These are phyloP conservation scores for Catunica adiposa DNA, from an alignment of 2,329 filamentous ascomycete species.

Conservation along the genomic window DNA sequence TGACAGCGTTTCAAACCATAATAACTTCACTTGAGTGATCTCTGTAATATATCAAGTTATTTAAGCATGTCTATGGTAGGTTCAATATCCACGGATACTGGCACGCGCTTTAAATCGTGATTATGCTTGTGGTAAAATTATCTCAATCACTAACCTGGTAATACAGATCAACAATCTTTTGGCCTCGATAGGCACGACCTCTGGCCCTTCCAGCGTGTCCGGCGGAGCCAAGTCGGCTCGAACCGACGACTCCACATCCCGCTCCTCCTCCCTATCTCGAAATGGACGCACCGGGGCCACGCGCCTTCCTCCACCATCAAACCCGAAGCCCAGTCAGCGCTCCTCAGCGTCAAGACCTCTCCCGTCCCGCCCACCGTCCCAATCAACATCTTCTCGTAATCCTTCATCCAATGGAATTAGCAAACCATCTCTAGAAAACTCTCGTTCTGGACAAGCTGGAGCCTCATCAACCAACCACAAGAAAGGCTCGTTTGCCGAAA, in stretches of 20 bases:
- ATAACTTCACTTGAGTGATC: not conserved
- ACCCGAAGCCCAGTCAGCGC: too few relatives aligned
- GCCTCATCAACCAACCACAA: slow-evolving; percentile 26
- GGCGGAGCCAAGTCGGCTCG: not conserved
- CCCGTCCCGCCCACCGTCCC: slow-evolving; percentile 13
- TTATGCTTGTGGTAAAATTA: not conserved
- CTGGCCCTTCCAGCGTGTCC: not conserved
- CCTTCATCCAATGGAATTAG: slow-evolving; percentile 8
- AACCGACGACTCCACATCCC: not conserved
- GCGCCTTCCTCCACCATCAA: slow-evolving; percentile 17
- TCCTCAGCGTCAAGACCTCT: slow-evolving; percentile 18
- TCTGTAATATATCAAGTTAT: not conserved
- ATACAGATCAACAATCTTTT: slow-evolving; percentile 13
- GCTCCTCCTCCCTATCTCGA: not conserved
- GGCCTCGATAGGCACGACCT: slow-evolving; percentile 8
- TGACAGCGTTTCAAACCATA: too few relatives aligned
- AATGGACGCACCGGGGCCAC: not conserved
- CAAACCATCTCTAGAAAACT: not conserved
- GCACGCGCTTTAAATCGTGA: not conserved
- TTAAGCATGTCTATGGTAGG: not conserved
- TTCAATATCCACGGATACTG: not conserved
- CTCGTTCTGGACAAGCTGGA: not conserved
- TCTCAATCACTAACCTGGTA: slow-evolving; percentile 6
- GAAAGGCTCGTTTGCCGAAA: slow-evolving; percentile 58
- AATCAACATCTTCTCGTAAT: slow-evolving; percentile 16